phyloP scores from a whole-genome alignment of 129 eudicot species.

The Flaveria sonorensis region DNA sequence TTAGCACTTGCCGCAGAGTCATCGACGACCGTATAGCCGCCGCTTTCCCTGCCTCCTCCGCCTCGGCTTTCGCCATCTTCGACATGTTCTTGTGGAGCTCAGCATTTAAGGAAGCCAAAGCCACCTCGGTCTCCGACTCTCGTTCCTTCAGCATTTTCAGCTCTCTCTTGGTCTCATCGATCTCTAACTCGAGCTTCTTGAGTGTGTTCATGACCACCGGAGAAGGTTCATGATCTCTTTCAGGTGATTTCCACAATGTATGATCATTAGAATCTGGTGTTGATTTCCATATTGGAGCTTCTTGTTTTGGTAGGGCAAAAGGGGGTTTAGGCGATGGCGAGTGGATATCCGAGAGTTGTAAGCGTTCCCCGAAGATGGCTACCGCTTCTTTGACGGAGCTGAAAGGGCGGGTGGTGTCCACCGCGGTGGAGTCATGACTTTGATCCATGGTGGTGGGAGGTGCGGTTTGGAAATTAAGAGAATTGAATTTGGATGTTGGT shows the following conservation, averaged over 20 bases:
- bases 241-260: slow-evolving; percentile 15
- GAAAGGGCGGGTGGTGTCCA: slow-evolving; percentile 67
- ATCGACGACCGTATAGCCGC: slow-evolving; percentile 26
- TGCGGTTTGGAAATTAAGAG: slow-evolving; percentile 13
- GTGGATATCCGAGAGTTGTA: slow-evolving; percentile 36
- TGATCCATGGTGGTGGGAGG: slow-evolving; percentile 27
- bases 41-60: slow-evolving; percentile 46
- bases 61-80: slow-evolving; percentile 71
- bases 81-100: slow-evolving; percentile 95
- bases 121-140: slow-evolving; percentile 72
- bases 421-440: slow-evolving; percentile 27
- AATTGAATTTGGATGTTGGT: slow-evolving; percentile 22
- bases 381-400: slow-evolving; percentile 77
- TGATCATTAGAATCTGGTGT: slow-evolving; percentile 23
- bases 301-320: slow-evolving; percentile 50
- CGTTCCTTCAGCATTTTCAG: slow-evolving; percentile 61
- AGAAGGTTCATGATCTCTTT: neutral
- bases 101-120: slow-evolving; percentile 78
- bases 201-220: slow-evolving; percentile 37
- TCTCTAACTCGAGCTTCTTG: slow-evolving; percentile 62
- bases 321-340: slow-evolving; percentile 50
- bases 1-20: slow-evolving; percentile 56
- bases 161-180: slow-evolving; percentile 68
- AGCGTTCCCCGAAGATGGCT: slow-evolving; percentile 57
- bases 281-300: slow-evolving; percentile 40